Conservation (phyloP, 306 rosid species). For the Urtica urens region DNA sequence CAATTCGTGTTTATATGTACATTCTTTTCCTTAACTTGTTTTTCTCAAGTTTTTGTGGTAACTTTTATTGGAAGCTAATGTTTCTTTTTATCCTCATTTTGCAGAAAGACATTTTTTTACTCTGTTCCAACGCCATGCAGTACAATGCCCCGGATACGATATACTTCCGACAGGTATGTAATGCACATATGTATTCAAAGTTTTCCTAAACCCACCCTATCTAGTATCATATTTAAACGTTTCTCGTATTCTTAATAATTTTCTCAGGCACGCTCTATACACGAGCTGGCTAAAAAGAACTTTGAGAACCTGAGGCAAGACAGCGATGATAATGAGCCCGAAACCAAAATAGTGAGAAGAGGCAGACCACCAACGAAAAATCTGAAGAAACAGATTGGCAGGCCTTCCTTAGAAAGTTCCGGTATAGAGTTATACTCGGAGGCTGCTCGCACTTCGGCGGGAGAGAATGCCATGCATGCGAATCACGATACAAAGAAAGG, state of each 20-base stretch:
- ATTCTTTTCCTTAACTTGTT: not conserved
- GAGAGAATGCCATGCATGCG: slow-evolving; percentile 35
- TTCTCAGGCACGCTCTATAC: slow-evolving; percentile 58
- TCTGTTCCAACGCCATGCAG: slow-evolving; percentile 67
- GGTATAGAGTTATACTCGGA: slow-evolving; percentile 36
- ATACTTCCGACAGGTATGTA: slow-evolving; percentile 68
- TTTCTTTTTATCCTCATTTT: slow-evolving; percentile 6
- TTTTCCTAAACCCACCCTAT: not conserved
- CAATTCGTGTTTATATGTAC: not conserved
- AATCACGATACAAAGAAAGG: slow-evolving; percentile 35
- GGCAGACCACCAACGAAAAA: slow-evolving; percentile 65
- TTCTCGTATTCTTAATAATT: slow-evolving; percentile 4
- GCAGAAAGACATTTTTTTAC: slow-evolving; percentile 54
- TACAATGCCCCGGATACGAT: slow-evolving; percentile 62
- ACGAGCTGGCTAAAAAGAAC: slow-evolving; percentile 49
- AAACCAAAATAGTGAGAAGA: slow-evolving; percentile 43
- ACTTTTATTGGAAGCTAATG: not conserved
- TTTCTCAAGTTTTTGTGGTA: not conserved
- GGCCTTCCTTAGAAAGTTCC: slow-evolving; percentile 36
- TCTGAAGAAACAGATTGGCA: slow-evolving; percentile 33
- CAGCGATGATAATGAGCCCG: slow-evolving; percentile 50
- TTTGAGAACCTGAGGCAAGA: slow-evolving; percentile 59
- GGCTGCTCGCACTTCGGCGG: slow-evolving; percentile 41
- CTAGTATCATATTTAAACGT: not conserved
- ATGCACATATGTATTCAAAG: too few species aligned